Evolutionary conservation across 2,329 filamentous ascomycete species (phyloP), one percentile per base, ranked within the genome.

Genomic region (Xylariaceae sp.): DNA sequence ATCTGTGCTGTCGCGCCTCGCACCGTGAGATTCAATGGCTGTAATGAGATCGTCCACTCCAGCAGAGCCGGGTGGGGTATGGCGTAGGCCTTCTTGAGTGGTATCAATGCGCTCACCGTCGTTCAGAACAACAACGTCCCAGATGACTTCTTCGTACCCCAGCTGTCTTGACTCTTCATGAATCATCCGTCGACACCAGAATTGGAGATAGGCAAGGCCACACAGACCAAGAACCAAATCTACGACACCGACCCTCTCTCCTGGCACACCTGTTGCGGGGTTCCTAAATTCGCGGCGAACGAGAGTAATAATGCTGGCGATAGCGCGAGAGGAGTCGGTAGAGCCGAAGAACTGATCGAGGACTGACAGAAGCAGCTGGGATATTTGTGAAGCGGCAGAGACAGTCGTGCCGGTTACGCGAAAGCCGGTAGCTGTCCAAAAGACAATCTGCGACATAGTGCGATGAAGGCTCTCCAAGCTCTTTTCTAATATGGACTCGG

Each of bases 241-340:
- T 4, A 74, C 63, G 12, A 83, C 74, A 2, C 80, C 75, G 19
- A 85, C 78, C 37, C 68, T 74, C 57, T 85, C 82, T 7, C 79
- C 79, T 37, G 73, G 69, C 3, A 70, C 67, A 5, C 80, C 80
- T 0, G 80, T 83, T 7, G 77, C 74, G 0, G 81, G 79, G 47
- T 83, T 82, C 42, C 76, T 74, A 47, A 85, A 83, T 60, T 85
- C 82, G 46, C 80, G 73, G 22, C 79, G 74, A 37, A 85, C 75
- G 23, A 85, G 66, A 1, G 77, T 77, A 52, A 85, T 74, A 56
- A 86, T 85, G 59, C 80, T 82, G 2, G 81, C 79, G 47, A 85
- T 82, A 10, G 82, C 82, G 33, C 81, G 69, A 2, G 82, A 85
- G 2, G 81, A 83, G 59, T 86, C 82, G n/a, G 82, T 85, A 2